Conservation (phyloP, 257 asterid species). For the Leptodermis oblonga region DNA sequence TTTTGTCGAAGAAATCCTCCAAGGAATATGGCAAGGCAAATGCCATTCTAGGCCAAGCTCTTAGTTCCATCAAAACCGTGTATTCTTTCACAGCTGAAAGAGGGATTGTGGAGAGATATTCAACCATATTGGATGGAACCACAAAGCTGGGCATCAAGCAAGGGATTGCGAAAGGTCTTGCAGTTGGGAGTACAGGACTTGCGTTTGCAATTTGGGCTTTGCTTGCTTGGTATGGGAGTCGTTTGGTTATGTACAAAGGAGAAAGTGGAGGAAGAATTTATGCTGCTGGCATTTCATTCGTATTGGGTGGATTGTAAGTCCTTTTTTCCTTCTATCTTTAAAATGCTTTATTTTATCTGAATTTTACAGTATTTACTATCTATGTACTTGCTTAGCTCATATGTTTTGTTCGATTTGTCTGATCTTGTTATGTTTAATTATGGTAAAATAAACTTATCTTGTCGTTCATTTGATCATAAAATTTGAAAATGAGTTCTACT, state of each 20-base stretch:
- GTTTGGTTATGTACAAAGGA: slow-evolving; percentile 64
- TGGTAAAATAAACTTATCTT: too few relatives aligned
- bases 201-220: slow-evolving; percentile 88
- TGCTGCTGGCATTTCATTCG: slow-evolving; percentile 68
- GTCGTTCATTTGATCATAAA: too few relatives aligned
- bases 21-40: slow-evolving; percentile 66
- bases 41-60: slow-evolving; percentile 57
- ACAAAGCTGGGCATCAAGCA: slow-evolving; percentile 68
- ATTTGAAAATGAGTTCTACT: too few relatives aligned
- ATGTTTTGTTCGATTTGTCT: too few relatives aligned
- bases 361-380: too few relatives aligned
- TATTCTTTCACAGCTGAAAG: slow-evolving; percentile 82
- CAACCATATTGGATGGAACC: slow-evolving; percentile 46
- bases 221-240: slow-evolving; percentile 93
- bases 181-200: slow-evolving; percentile 72
- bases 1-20: slow-evolving; percentile 47
- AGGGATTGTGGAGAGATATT: slow-evolving; percentile 55
- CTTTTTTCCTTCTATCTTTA: neutral
- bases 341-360: neutral
- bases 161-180: slow-evolving; percentile 80
- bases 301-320: slow-evolving; percentile 85
- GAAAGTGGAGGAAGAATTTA: slow-evolving; percentile 82
- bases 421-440: too few relatives aligned
- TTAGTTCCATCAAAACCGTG: slow-evolving; percentile 75
- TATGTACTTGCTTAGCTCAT: too few relatives aligned